Evolutionary conservation across 352 stramenopile species (phyloP), one percentile per base, ranked within the genome.

Genomic region (Phytophthora pseudosyringae): DNA sequence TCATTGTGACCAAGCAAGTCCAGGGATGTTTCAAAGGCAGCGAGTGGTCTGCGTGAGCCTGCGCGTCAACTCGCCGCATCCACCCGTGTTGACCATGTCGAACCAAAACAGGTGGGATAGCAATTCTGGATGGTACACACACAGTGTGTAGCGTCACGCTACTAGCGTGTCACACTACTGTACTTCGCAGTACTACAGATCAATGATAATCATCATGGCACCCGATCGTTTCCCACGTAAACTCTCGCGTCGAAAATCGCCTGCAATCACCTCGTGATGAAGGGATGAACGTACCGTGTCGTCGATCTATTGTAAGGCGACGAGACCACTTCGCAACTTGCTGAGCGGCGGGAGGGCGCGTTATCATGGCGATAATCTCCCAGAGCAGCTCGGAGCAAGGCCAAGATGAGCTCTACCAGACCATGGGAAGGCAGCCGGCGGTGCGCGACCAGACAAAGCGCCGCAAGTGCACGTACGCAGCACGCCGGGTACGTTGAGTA

Each of bases 391-490:
- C 40, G 18, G 29, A 35, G n/a, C 38, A 33, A 50, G 38, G 13
- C 16, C 28, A 21, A 9, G 21, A 18, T 6, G 41, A 3, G 9
- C 21, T 21, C 21, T 21, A 21, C 21, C 21, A 21, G 21, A 21
- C 21, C 21, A 38, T 11, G 13, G 15, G 11, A 16, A 47, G 3
- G 40, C 21, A 47, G 21, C 18, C 25, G 6, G 31, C 5, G 6
- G 18, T 8, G 21, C 6, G 0, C 9, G 18, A 31, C 16, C 18
- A 51, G 29, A 44, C 35, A 18, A 55, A 63, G 21, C 32, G 55
- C 13, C 50, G 59, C 29, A 60, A 67, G 18, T 67, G 40, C 25
- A 67, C 59, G 13, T 67, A 67, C 26, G 43, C 59, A 12, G 49
- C 41, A 6, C 48, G 59, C 31, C 31, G 58, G 43, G 59, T 67